Percentiles rank a stretch among this genome's conserved stretches.
Conservation (phyloP, 345 rosid species). For the Citrus cavaleriei region DNA sequence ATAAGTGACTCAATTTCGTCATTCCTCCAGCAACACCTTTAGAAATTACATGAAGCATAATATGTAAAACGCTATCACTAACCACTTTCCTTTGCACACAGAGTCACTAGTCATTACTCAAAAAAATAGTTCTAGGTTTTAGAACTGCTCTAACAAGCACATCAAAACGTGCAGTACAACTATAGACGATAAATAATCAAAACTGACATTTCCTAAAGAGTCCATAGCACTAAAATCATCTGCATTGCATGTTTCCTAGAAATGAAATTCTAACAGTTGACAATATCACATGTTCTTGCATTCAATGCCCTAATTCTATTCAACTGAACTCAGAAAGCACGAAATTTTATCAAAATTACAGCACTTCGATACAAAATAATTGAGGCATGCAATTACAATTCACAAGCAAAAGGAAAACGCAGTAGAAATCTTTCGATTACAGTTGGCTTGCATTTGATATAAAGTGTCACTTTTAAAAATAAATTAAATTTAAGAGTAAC, state of each 20-base stretch:
- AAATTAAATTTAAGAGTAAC: slow-evolving; percentile 11
- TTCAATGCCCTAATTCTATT: not conserved
- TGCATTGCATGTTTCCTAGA: not conserved
- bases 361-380: not conserved
- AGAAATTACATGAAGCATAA: not conserved
- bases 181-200: not conserved
- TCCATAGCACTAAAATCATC: not conserved
- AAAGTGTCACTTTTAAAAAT: too few relatives aligned
- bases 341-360: not conserved
- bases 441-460: not conserved
- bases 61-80: not conserved
- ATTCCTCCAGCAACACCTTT: not conserved
- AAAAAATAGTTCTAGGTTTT: not conserved
- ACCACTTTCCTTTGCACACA: not conserved
- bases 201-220: not conserved
- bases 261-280: not conserved
- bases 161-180: not conserved
- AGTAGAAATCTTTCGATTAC: not conserved
- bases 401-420: not conserved
- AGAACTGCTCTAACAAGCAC: not conserved
- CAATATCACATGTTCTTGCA: not conserved
- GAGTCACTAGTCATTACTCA: not conserved
- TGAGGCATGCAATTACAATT: not conserved
- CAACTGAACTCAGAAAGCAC: not conserved
- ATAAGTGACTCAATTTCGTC: not conserved